Evolutionary conservation across 78 protist species (phyloP).

Genomic region (Planoprotostelium fungivorum): DNA sequence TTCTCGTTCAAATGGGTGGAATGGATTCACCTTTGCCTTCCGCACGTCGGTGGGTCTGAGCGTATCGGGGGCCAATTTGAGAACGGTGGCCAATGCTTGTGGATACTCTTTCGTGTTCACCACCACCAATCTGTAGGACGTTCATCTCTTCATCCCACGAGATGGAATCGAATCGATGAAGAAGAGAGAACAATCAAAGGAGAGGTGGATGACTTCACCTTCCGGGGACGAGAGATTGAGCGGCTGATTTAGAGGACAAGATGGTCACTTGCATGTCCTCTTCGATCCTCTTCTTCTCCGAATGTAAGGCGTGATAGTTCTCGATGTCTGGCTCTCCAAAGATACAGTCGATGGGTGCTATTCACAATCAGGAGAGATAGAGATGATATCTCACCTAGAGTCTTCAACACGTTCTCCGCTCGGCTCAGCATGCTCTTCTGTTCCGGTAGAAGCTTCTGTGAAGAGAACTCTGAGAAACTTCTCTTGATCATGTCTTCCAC

Average conservation of each 20-base stretch:
- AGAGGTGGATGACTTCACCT: neutral
- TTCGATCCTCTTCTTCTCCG: conserved; percentile 8
- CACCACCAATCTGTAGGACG: neutral
- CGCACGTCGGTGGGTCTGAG: neutral
- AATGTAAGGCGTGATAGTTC: conserved; percentile 19
- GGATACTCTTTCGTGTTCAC: neutral
- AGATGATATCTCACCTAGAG: neutral
- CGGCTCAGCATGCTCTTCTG: conserved; percentile 4
- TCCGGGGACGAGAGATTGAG: conserved; percentile 7
- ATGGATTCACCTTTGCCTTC: neutral
- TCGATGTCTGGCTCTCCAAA: conserved; percentile 70
- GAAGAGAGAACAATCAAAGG: too few relatives aligned
- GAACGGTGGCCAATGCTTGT: neutral
- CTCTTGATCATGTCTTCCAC: conserved; percentile 86
- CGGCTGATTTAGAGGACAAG: conserved; percentile 1
- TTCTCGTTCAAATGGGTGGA: too few relatives aligned
- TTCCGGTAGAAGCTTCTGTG: conserved; percentile 39
- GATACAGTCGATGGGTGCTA: conserved; percentile 30
- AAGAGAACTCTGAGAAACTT: conserved; percentile 72
- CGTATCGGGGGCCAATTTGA: neutral
- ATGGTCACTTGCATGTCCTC: conserved; percentile 21
- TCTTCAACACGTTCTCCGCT: neutral
- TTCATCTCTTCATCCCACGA: conserved; percentile 1
- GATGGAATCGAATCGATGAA: conserved; percentile 6
- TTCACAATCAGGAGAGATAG: neutral